Conservation (phyloP, 495 filamentous ascomycete genomes). For the Bryoglossum gracile region DNA sequence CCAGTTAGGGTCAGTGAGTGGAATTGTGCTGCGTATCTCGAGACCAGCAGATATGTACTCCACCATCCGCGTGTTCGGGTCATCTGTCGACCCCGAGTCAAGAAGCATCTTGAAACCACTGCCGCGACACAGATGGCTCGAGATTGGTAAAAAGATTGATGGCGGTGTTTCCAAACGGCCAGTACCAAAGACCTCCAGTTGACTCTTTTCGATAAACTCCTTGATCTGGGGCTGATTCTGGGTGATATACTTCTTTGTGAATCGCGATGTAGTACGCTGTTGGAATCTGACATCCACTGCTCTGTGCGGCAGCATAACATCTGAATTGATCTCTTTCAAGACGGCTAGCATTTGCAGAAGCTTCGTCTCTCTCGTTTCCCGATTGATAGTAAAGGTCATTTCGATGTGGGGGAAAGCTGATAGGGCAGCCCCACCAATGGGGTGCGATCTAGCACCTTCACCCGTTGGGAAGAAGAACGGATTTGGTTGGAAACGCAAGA, state of each 20-base stretch:
- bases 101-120: conserved; percentile 15
- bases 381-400: conserved; percentile 16
- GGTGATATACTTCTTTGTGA: background rate
- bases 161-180: conserved; percentile 33
- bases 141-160: conserved; percentile 29
- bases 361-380: background rate
- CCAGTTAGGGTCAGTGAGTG: conserved; percentile 31
- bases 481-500: conserved; percentile 23
- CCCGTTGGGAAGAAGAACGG: conserved; percentile 9
- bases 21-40: conserved; percentile 34
- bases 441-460: background rate
- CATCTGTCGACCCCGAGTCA: background rate
- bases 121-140: background rate
- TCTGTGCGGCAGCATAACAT: conserved; percentile 24
- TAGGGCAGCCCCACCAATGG: conserved; percentile 11
- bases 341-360: conserved; percentile 18
- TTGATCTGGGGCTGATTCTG: background rate
- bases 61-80: conserved; percentile 13
- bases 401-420: conserved; percentile 23
- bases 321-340: conserved; percentile 1
- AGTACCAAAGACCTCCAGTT: conserved; percentile 29
- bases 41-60: conserved; percentile 40
- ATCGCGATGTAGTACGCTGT: conserved; percentile 7
- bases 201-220: conserved; percentile 31
- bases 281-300: conserved; percentile 22